These are phyloP conservation scores for Aspergillus spinulosporus DNA, from an alignment of 2,329 filamentous ascomycete species.

Conservation along the genomic window DNA sequence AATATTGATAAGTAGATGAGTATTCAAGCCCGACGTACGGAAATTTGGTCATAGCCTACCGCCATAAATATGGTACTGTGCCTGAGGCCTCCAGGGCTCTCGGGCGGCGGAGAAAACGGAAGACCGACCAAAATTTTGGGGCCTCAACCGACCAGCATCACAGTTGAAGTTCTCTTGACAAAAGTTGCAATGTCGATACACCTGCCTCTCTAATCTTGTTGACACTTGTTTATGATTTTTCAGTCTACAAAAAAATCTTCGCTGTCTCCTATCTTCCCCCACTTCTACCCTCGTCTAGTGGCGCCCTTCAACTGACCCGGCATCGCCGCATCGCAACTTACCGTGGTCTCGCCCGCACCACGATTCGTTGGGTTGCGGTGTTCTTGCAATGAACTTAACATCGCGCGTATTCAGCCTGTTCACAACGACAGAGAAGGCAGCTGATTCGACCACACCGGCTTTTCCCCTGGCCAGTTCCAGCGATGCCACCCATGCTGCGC, in stretches of 20 bases:
- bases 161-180: not conserved
- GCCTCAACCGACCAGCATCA: slow-evolving; percentile 2
- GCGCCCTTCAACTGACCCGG: slow-evolving; percentile 18
- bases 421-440: slow-evolving; percentile 42
- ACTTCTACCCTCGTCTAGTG: slow-evolving; percentile 12
- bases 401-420: slow-evolving; percentile 56
- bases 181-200: slow-evolving; percentile 19
- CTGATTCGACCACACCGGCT: slow-evolving; percentile 29
- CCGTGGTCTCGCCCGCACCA: slow-evolving; percentile 32
- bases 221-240: slow-evolving; percentile 1
- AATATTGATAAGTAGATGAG: no score
- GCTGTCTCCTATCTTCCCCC: not conserved
- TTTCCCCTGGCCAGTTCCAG: slow-evolving; percentile 31
- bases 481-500: slow-evolving; percentile 21
- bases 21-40: no score
- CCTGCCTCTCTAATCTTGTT: slow-evolving; percentile 13
- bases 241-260: slow-evolving; percentile 1
- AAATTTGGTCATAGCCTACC: no score
- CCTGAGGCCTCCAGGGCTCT: slow-evolving; percentile 27
- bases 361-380: slow-evolving; percentile 35
- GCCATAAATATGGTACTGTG: slow-evolving; percentile 9
- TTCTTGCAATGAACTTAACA: slow-evolving; percentile 58
- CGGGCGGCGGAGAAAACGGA: slow-evolving; percentile 34
- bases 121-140: slow-evolving; percentile 37
- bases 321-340: slow-evolving; percentile 28